These are phyloP conservation scores for Termitomyces sp. DNA, from an alignment of 768 basidiomycete species.

Conservation along the genomic window DNA sequence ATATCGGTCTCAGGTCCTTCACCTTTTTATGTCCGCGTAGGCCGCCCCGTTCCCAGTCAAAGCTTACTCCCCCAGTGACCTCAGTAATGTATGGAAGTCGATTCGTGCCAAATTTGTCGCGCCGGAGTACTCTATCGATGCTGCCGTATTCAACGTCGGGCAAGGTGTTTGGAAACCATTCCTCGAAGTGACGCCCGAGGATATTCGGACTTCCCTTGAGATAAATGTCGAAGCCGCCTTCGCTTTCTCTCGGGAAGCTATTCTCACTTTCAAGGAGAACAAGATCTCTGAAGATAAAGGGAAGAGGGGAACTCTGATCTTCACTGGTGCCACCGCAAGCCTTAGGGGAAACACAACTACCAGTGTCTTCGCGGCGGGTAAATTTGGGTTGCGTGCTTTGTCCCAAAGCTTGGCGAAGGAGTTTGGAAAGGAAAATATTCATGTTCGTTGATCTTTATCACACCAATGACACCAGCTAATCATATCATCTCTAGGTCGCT, in stretches of 20 bases:
- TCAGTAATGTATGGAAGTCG: conserved; percentile 44
- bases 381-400: conserved; percentile 58
- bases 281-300: conserved; percentile 43
- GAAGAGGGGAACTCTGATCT: conserved; percentile 60
- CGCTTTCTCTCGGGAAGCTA: conserved; percentile 57
- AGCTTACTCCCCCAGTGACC: conserved; percentile 45
- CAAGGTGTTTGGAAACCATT: conserved; percentile 62
- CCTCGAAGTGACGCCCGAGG: conserved; percentile 56
- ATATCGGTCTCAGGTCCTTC: neutral
- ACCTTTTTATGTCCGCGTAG: conserved; percentile 28
- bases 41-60: conserved; percentile 54
- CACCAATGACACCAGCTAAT: neutral
- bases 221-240: conserved; percentile 56
- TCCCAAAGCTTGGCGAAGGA: conserved; percentile 74
- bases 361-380: conserved; percentile 61
- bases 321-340: conserved; percentile 72
- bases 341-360: conserved; percentile 58
- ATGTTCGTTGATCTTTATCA: conserved; percentile 33
- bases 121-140: conserved; percentile 49
- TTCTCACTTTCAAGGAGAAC: conserved; percentile 58
- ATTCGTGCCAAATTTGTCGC: conserved; percentile 44
- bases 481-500: conserved; percentile 42
- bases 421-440: conserved; percentile 71
- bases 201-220: conserved; percentile 47
- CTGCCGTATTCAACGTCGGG: conserved; percentile 62